These are phyloP conservation scores for Nephromyces sp. DNA, from an alignment of 169 alveolate genomes.

Conservation along the genomic window DNA sequence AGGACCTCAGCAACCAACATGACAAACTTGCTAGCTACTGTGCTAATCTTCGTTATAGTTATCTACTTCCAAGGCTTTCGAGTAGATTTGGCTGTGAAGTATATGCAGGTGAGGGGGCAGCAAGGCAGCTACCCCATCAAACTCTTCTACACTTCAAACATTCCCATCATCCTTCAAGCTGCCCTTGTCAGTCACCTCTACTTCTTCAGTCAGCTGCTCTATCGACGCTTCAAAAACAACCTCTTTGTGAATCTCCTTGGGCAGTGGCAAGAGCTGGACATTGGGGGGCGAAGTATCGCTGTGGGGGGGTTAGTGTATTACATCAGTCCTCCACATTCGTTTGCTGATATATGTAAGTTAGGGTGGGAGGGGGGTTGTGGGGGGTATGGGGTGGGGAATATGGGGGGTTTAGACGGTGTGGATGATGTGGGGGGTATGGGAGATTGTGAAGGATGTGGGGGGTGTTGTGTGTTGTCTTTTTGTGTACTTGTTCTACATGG, in stretches of 20 bases:
- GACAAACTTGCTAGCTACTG: constrained; percentile 89
- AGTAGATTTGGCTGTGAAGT: constrained; percentile 89
- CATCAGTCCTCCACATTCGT: constrained; percentile 93
- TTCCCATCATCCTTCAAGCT: constrained; percentile 95
- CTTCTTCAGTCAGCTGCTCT: constrained; percentile 96
- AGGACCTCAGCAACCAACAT: constrained; percentile 99
- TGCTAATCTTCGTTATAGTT: constrained; percentile 90
- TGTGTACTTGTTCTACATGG: no score
- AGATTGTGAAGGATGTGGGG: no score
- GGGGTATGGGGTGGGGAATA: no score
- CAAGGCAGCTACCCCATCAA: constrained; percentile 96
- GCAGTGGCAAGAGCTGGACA: constrained; percentile 89
- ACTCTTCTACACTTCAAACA: constrained; percentile 97
- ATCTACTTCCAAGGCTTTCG: constrained; percentile 97
- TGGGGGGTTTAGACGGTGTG: no score
- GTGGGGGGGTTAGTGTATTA: constrained; percentile 98
- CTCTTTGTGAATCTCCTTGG: constrained; percentile 83
- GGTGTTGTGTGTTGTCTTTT: no score
- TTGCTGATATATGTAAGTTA: constrained; percentile 74
- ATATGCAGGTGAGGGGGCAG: constrained; percentile 91
- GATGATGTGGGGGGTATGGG: no score
- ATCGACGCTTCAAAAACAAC: constrained; percentile 90
- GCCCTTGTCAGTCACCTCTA: constrained; percentile 91
- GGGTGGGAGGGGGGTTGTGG: no score
- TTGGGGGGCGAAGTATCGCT: constrained; percentile 91